Evolutionary conservation across 257 asterid species (phyloP), one percentile per base, ranked within the genome.

Genomic region (Nemophila menziesii): DNA sequence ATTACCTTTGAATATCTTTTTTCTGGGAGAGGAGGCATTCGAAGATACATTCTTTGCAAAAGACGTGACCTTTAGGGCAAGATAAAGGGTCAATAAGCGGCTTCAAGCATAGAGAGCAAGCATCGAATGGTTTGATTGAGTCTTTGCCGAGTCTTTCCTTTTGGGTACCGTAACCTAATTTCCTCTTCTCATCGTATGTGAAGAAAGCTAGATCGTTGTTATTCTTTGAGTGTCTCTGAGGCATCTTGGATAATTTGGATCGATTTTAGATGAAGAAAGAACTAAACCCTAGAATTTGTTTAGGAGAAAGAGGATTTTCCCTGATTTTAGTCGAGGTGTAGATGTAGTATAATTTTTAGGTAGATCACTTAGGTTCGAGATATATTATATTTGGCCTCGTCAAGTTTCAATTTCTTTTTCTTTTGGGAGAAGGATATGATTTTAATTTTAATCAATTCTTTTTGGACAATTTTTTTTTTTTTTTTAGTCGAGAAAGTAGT

Each of bases 191-290:
- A 58, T 81, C 96, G 57, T 90, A 85, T 8, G 98, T 90, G 68
- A 90, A 90, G 72, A 70, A 80, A 1, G 98, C 98, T 44, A 90
- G 69, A 67, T 90, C 98, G 52, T 90, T 90, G 64, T 90, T 90
- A 75, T 90, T 90, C 81, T 90, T 90, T 42, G 96, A 89, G 71
- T 89, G 98, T 61, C 98, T 70, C 69, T 89, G 96, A 57, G 98
- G 96, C 96, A 89, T 89, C 19, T 51, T 64, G 12, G n/a, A n/a
- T 29, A 7, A 29, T 29, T 29, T 29, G 36, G 12, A 24, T 24
- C 33, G 12, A 13, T 7, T 6, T 14, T 14, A 33, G 2, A 8
- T 24, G 20, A 7, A 20, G 11, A n/a, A 10, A 26, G 16, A 44
- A 46, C 36, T 7, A 29, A 29, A 29, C 36, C 36, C 36, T 29